Evolutionary conservation across 139 green algal species (phyloP).

Genomic region (Chlorella sp.): DNA sequence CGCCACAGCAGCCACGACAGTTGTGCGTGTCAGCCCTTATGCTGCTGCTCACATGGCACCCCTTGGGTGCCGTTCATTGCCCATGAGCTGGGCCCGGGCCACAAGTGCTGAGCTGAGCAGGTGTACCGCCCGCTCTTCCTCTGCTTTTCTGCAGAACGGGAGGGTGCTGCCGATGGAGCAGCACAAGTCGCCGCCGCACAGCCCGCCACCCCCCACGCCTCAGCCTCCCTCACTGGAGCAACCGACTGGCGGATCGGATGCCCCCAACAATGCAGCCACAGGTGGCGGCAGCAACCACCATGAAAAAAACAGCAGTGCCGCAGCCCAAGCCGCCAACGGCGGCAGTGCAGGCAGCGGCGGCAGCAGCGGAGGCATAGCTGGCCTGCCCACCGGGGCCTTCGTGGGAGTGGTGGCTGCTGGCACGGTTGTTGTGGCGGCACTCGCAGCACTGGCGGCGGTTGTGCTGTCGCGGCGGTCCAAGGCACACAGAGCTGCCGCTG

Average conservation of each 20-base stretch:
- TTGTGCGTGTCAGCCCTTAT: too few relatives aligned
- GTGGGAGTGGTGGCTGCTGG: not conserved
- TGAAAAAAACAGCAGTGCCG: not conserved
- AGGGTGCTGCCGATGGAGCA: not conserved
- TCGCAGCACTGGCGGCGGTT: not conserved
- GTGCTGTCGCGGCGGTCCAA: not conserved
- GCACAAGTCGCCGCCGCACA: not conserved
- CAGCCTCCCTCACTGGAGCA: too few relatives aligned
- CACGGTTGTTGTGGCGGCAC: not conserved
- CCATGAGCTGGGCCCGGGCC: too few relatives aligned
- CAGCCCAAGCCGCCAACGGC: not conserved
- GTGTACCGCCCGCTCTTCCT: too few relatives aligned
- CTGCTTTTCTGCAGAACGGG: not conserved
- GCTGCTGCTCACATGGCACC: too few relatives aligned
- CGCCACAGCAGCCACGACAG: too few relatives aligned
- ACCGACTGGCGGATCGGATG: too few relatives aligned
- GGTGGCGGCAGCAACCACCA: too few relatives aligned
- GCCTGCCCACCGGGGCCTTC: conserved; percentile 1
- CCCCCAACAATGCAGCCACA: too few relatives aligned
- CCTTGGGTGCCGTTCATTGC: too few relatives aligned
- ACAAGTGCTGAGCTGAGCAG: too few relatives aligned
- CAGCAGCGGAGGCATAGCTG: not conserved
- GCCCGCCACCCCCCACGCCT: not conserved
- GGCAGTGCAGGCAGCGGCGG: not conserved
- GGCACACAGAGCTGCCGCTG: too few relatives aligned